phyloP scores from a whole-genome alignment of 148 eudicot species.

The Nepenthes gracilis region DNA sequence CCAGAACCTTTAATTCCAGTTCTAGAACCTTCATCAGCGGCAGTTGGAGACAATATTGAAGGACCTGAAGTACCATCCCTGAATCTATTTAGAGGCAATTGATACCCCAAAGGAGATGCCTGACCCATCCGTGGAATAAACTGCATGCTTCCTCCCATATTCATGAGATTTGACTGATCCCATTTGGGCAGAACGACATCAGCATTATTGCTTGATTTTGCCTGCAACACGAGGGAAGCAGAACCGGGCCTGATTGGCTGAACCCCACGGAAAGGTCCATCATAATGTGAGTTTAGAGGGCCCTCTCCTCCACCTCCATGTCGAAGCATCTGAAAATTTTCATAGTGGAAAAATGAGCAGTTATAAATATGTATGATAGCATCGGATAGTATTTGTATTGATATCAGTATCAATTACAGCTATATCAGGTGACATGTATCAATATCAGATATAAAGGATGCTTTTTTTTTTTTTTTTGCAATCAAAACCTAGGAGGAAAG shows the following conservation, averaged over 20 bases:
- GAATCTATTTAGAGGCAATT: conserved; percentile 34
- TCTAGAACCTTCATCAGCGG: conserved; percentile 83
- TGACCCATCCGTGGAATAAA: conserved; percentile 35
- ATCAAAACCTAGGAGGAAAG: no score
- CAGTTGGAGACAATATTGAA: conserved; percentile 40
- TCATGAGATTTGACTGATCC: conserved; percentile 35
- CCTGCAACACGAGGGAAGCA: conserved; percentile 31
- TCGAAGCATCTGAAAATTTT: conserved; percentile 41
- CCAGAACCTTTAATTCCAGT: conserved; percentile 77
- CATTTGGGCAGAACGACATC: conserved; percentile 33
- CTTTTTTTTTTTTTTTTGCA: no score
- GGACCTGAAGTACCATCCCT: conserved; percentile 40
- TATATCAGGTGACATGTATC: no score
- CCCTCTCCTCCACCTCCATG: conserved; percentile 42
- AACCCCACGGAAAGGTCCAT: conserved; percentile 29
- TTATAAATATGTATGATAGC: neutral
- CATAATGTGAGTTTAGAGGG: conserved; percentile 29
- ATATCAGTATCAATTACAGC: no score
- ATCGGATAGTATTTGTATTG: neutral
- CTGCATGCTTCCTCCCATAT: conserved; percentile 31
- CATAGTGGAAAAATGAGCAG: conserved; percentile 1
- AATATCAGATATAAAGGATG: no score
- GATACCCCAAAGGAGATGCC: conserved; percentile 37
- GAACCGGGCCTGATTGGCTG: conserved; percentile 33
- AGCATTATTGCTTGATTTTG: conserved; percentile 21